Evolutionary conservation across 495 filamentous ascomycete genomes (phyloP), one percentile per base, ranked within the genome.

Genomic region (Penicillium bovifimosum): DNA sequence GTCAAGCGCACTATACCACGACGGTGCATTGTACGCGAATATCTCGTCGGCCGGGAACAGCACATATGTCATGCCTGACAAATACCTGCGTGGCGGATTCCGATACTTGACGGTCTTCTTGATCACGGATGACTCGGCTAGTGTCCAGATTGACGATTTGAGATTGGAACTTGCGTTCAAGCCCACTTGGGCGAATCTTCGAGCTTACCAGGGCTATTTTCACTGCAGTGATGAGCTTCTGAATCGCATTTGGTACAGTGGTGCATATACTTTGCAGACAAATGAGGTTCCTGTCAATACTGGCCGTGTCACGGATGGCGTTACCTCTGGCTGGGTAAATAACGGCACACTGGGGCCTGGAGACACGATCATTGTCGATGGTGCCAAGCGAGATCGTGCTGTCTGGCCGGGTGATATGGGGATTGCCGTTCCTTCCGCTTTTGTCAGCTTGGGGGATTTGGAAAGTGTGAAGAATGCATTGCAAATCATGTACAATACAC

Each of bases 341-440:
- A 76, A 80, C 63, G 79, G 72, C 2, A 72, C 69, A 24, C 69
- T 86, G 20, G 70, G 78, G 1, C 74, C 75, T 27, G 82, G 81
- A 9, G 70, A 72, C 46, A 70, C 73, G 0, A 76, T 80, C 9
- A 72, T 76, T 14, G 77, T 77, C 0, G 81, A 84, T 60, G 82
- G 81, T 26, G 81, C 80, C 0, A 84, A 84, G 54, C 65, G 79
- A 36, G 81, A 85, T 55, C 75, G 80, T 8, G 69, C 79, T 11
- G 79, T 83, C 7, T 83, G 79, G 78, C 75, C 80, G 10, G 78
- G 80, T 27, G 80, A 85, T 52, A 84, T 84, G 81, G 80, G 79
- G 1, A 76, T 83, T 24, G 81, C 80, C 5, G 74, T 81, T 20
- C 74, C 78, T 0, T 71, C 77, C 5, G 70, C 76, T 1, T 80